Evolutionary conservation across 495 filamentous ascomycete species (phyloP), one percentile per base, ranked within the genome.

Genomic region (Daldinia caldariorum): DNA sequence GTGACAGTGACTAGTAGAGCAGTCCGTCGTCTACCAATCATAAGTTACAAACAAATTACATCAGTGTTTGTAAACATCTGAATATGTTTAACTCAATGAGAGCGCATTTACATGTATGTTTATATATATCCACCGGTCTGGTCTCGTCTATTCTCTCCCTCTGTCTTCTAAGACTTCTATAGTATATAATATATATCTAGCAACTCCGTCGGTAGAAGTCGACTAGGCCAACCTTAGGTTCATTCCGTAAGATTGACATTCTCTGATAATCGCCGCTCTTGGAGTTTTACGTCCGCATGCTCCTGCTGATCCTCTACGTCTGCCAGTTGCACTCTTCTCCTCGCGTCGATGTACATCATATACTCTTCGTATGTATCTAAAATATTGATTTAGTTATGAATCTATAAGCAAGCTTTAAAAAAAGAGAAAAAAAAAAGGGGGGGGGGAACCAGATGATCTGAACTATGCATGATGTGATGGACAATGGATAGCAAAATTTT

Each of bases 321-420:
- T 49, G 71, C 73, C 4, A 71, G 69, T 34, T 78, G 76, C 12
- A 86, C 87, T 26, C 90, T 81, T 66, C 91, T 78, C 60, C 91
- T 74, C 8, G 90, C 90, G 80, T 94, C 91, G 20, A 91, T 81
- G 82, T 89, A 94, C 76, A 91, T 85, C 91, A 93, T 93, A 70
- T 89, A 92, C 76, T 94, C 89, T 12, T 84, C 82, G 73, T 93
- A 94, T 0, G 84, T 89, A 74, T 89, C 69, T 71, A 18, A 9
- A 9, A 6, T 35, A 12, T 3, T 12, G 12, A 57, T 20, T 71
- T 37, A 67, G 41, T 32, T 20, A 35, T 5, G 2, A 4, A 26
- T 58, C 20, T 34, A 41, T 29, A 22, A 20, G 16, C 10, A 16
- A 1, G 32, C 37, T 22, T 47, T 22, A 6, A 45, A n/a, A n/a